A percentile compares a stretch with the other conserved stretches of the same genome.
Evolutionary conservation across 768 basidiomycete genomes (phyloP).

Genomic region (Xerocomellus intermedius): DNA sequence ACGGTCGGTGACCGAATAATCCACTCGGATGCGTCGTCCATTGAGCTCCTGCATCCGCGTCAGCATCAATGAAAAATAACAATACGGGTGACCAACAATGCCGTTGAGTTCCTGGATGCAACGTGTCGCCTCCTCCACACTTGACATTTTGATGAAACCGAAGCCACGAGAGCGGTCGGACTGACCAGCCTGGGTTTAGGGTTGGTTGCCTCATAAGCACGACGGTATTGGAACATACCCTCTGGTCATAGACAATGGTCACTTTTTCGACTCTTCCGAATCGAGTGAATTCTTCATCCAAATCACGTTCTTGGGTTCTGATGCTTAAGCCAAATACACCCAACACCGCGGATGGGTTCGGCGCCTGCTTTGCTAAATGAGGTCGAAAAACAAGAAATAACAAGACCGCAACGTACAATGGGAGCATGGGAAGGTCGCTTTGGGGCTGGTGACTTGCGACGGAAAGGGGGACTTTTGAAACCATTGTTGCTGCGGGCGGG

Average conservation of each 20-base stretch:
- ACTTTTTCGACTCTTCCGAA: slow-evolving; percentile 93
- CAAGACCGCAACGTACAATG: slow-evolving; percentile 49
- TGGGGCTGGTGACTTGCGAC: slow-evolving; percentile 59
- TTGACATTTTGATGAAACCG: slow-evolving; percentile 94
- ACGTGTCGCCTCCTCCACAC: slow-evolving; percentile 80
- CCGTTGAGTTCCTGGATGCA: slow-evolving; percentile 94
- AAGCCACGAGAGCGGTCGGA: slow-evolving; percentile 97
- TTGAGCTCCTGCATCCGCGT: slow-evolving; percentile 71
- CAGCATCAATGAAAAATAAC: background rate
- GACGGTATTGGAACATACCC: slow-evolving; percentile 50
- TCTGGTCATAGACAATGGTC: slow-evolving; percentile 94
- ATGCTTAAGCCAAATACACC: slow-evolving; percentile 99
- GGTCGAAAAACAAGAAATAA: slow-evolving; percentile 14
- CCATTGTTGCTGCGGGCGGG: slow-evolving; percentile 54
- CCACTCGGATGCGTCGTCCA: slow-evolving; percentile 93
- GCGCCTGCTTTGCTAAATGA: slow-evolving; percentile 63
- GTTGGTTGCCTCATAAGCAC: background rate
- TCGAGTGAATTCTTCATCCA: slow-evolving; percentile 91
- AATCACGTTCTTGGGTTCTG: slow-evolving; percentile 87
- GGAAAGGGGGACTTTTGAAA: slow-evolving; percentile 55
- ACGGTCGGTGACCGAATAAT: slow-evolving; percentile 91
- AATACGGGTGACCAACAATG: slow-evolving; percentile 52
- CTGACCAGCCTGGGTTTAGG: slow-evolving; percentile 39
- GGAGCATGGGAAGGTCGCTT: slow-evolving; percentile 71
- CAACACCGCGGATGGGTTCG: slow-evolving; percentile 83